Conservation (phyloP, 2,329 filamentous ascomycete species). For the Ophiostoma tasmaniense region DNA sequence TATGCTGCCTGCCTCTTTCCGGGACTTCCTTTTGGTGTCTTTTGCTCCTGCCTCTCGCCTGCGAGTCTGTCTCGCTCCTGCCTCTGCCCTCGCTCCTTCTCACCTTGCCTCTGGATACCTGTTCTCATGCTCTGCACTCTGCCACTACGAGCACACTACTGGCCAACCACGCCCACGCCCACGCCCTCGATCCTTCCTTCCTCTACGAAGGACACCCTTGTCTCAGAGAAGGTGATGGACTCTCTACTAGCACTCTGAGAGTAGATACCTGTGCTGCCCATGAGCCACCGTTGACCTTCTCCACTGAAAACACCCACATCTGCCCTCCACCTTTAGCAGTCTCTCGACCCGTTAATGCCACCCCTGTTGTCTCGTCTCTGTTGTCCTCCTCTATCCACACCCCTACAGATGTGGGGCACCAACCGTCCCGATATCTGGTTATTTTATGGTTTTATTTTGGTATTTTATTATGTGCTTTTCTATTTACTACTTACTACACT, state of each 20-base stretch:
- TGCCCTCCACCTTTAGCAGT: neutral
- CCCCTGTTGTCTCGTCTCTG: neutral
- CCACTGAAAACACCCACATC: neutral
- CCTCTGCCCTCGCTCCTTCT: neutral
- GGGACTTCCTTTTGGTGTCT: neutral
- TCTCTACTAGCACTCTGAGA: too few species aligned
- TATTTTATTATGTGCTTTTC: too few species aligned
- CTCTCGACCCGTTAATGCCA: neutral
- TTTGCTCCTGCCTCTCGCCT: neutral
- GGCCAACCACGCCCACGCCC: neutral
- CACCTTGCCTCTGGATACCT: neutral
- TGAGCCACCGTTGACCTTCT: neutral
- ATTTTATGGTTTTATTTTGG: neutral
- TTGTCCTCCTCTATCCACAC: neutral
- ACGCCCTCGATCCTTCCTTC: slow-evolving; percentile 1
- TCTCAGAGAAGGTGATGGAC: neutral
- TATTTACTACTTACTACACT: neutral
- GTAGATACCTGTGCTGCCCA: too few species aligned
- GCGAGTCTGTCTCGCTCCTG: neutral
- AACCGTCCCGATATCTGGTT: neutral
- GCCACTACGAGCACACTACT: neutral
- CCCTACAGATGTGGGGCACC: neutral
- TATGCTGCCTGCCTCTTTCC: neutral
- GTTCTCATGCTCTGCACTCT: neutral
- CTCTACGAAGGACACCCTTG: slow-evolving; percentile 1